Conservation (phyloP, 768 basidiomycete species). For the Hygrophorus russula region DNA sequence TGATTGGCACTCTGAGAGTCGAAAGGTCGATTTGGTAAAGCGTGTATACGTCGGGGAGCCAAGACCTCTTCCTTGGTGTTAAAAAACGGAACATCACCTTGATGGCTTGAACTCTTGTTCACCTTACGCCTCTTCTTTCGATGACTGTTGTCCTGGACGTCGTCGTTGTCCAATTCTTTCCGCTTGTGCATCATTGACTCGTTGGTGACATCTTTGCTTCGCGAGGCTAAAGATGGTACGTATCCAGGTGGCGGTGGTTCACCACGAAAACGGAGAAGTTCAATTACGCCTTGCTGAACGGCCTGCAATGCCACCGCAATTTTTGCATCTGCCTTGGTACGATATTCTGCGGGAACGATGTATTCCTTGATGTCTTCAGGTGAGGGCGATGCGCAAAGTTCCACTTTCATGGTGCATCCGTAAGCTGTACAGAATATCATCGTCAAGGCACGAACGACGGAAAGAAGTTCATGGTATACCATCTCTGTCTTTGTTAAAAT, state of each 20-base stretch:
- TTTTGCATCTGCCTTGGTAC: conserved; percentile 51
- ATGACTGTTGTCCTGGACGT: conserved; percentile 18
- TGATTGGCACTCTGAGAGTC: not conserved
- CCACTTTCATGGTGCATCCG: conserved; percentile 38
- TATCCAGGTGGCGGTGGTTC: conserved; percentile 29
- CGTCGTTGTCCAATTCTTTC: conserved; percentile 19
- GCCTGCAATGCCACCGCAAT: conserved; percentile 42
- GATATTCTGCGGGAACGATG: conserved; percentile 36
- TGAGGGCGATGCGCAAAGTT: conserved; percentile 21
- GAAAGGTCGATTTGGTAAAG: not conserved
- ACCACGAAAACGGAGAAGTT: conserved; percentile 48
- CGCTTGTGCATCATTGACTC: conserved; percentile 19
- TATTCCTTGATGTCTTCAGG: conserved; percentile 31
- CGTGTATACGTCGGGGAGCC: not conserved
- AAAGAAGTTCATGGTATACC: conserved; percentile 23
- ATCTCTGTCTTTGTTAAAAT: conserved; percentile 33
- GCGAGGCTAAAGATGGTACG: conserved; percentile 23
- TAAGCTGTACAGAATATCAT: conserved; percentile 27
- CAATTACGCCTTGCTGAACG: conserved; percentile 43
- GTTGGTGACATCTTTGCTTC: conserved; percentile 13
- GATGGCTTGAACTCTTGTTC: conserved; percentile 7
- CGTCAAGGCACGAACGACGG: not conserved
- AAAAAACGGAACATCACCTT: conserved; percentile 4
- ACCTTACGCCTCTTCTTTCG: conserved; percentile 16
- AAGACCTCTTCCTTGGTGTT: not conserved